These are phyloP conservation scores for Eutypa lata DNA, from an alignment of 2,329 filamentous ascomycete species.

Conservation along the genomic window DNA sequence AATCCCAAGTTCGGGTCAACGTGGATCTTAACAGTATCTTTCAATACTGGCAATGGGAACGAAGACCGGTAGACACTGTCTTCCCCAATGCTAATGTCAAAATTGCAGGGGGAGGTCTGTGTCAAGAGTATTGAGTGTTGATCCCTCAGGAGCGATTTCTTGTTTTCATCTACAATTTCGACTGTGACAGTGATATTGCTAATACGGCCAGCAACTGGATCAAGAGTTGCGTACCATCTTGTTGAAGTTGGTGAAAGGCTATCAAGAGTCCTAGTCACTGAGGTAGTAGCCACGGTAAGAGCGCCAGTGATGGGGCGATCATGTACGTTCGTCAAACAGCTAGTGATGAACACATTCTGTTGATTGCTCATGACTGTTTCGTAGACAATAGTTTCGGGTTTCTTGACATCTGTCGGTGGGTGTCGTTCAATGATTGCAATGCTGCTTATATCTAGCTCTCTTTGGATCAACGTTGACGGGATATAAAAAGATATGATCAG, in stretches of 20 bases:
- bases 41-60: slow-evolving; percentile 39
- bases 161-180: slow-evolving; percentile 32
- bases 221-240: too few species aligned
- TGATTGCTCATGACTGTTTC: slow-evolving; percentile 27
- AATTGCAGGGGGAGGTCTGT: slow-evolving; percentile 36
- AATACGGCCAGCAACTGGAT: slow-evolving; percentile 25
- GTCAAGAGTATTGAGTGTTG: slow-evolving; percentile 33
- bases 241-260: too few species aligned
- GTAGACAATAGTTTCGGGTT: slow-evolving; percentile 26
- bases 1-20: slow-evolving; percentile 43
- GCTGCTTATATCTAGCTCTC: slow-evolving; percentile 26
- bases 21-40: slow-evolving; percentile 33
- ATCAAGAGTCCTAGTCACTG: too few species aligned
- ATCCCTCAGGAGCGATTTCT: slow-evolving; percentile 34
- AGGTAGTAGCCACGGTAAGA: too few species aligned
- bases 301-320: too few species aligned
- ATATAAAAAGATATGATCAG: slow-evolving; percentile 41
- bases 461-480: slow-evolving; percentile 31
- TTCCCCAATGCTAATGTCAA: slow-evolving; percentile 38
- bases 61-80: slow-evolving; percentile 27
- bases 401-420: neutral
- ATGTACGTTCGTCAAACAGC: too few species aligned
- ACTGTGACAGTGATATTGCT: slow-evolving; percentile 37
- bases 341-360: neutral
- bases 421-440: slow-evolving; percentile 31